phyloP scores from a whole-genome alignment of 768 basidiomycete genomes.

The Lactarius vividus region DNA sequence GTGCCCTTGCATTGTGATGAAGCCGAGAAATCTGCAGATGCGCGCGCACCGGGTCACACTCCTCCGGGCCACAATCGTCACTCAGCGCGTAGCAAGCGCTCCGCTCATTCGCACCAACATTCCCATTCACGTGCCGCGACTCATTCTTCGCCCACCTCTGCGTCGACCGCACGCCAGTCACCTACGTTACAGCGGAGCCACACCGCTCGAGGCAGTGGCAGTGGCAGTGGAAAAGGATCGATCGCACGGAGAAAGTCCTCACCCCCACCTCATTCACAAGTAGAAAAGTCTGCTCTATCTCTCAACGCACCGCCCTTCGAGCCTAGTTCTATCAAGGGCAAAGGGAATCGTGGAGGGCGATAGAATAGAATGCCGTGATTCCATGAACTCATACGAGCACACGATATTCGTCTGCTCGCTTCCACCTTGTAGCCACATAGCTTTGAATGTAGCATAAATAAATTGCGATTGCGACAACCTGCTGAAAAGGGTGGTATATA shows the following conservation, averaged over 20 bases:
- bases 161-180: not conserved
- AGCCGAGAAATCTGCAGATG: conserved; percentile 1
- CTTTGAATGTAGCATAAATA: conserved; percentile 15
- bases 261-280: conserved; percentile 18
- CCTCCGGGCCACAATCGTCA: conserved; percentile 7
- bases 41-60: not conserved
- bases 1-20: conserved; percentile 8
- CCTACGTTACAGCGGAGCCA: conserved; percentile 8
- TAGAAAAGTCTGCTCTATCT: conserved; percentile 43
- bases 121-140: conserved; percentile 6
- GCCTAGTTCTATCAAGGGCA: conserved; percentile 36
- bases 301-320: conserved; percentile 56
- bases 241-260: conserved; percentile 24
- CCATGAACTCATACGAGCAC: not conserved
- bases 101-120: conserved; percentile 5
- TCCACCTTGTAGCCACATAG: conserved; percentile 9
- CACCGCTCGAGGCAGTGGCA: not conserved
- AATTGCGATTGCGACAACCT: not conserved
- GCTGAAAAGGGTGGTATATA: not conserved
- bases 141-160: conserved; percentile 1
- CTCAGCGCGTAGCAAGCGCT: conserved; percentile 20
- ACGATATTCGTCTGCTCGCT: conserved; percentile 13
- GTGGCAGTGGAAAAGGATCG: conserved; percentile 28
- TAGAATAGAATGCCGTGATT: not conserved
- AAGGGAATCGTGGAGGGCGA: not conserved